Conservation (phyloP, 441 rosid species). For the Pelargonium myrrhifolium region DNA sequence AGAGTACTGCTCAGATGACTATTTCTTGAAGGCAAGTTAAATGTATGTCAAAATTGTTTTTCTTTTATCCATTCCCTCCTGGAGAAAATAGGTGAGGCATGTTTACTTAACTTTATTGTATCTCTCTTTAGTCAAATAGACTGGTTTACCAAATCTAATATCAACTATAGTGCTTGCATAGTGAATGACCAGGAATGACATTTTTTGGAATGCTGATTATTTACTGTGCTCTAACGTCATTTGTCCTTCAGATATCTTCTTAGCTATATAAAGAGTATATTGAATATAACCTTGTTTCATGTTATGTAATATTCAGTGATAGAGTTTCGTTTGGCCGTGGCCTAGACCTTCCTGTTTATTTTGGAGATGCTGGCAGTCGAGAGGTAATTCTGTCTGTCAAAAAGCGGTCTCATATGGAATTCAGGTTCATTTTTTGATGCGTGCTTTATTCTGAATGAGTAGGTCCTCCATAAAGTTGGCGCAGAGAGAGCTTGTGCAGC, state of each 20-base stretch:
- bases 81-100: not conserved
- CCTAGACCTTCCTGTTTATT: constrained; percentile 89
- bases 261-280: not conserved
- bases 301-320: constrained; percentile 42
- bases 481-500: constrained; percentile 98
- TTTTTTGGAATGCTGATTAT: not conserved
- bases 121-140: not conserved
- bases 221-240: too few relatives aligned
- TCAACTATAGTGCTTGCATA: not conserved
- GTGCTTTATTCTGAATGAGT: constrained; percentile 23
- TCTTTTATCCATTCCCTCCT: not conserved
- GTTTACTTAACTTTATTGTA: not conserved
- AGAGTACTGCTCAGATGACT: not conserved
- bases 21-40: not conserved
- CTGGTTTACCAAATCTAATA: not conserved
- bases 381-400: constrained; percentile 47
- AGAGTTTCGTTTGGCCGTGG: constrained; percentile 92
- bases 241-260: too few relatives aligned
- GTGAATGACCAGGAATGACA: not conserved
- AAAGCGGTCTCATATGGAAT: not conserved
- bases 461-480: constrained; percentile 95
- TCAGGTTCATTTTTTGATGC: constrained; percentile 18
- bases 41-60: not conserved
- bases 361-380: constrained; percentile 95
- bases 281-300: not conserved